Evolutionary conservation across 2,329 filamentous ascomycete species (phyloP), one percentile per base, ranked within the genome.

Genomic region (Paecilomyces niveus): DNA sequence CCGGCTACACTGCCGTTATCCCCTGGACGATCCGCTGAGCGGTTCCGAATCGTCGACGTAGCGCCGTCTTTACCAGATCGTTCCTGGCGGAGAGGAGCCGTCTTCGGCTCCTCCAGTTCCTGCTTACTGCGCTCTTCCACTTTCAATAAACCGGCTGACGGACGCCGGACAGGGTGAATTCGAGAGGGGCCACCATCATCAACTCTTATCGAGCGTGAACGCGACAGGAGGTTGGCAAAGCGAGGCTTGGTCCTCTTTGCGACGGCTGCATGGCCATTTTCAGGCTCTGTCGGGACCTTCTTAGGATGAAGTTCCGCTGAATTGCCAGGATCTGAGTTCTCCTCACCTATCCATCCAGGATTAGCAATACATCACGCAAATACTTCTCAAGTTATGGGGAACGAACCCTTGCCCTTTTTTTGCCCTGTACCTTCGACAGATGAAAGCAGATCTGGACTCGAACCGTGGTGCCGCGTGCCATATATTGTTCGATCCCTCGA

Each of bases 1-100:
- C 68, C 59, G 58, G 78, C 72, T 26, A 59, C 58, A 32, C 63
- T 59, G 51, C 59, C 61, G 26, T 59, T 55, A 39, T 70, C 74
- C 53, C 64, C 62, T 54, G 78, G 76, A 26, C 89, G 85, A 70
- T 95, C 90, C 61, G 86, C 85, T 3, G 89, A 92, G 65, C 88
- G 86, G 64, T 89, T 90, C 61, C 89, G 83, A 57, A 81, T 73
- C 24, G 81, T 80, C 31, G 88, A 84, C 61, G 73, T 75, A 78
- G 89, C 87, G 76, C 88, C 87, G 52, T 88, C 83, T 64, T 84
- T 83, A 66, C 87, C 85, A 2, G 85, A 81, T 64, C 86, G 83
- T 58, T 92, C 89, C 65, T 85, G 83, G 39, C 85, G 82, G 33
- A 86, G 72, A 1, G 88, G 85, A 9, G 89, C 84, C 1, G 87